Percentiles rank a stretch among this genome's conserved stretches.
Conservation (phyloP, 768 basidiomycete species). For the Leccinum subgranulosum region DNA sequence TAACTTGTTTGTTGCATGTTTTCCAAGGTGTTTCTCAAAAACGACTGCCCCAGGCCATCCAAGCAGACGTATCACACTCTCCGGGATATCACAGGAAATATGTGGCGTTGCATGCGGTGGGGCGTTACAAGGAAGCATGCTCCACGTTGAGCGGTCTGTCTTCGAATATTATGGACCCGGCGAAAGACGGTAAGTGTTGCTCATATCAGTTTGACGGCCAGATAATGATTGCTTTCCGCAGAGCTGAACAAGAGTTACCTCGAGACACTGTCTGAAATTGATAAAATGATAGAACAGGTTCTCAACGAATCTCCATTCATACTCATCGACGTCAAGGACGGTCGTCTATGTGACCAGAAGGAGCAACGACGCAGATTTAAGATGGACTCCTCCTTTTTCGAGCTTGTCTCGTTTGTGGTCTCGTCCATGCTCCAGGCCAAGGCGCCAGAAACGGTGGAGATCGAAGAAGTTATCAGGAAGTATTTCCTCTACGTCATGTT, state of each 20-base stretch:
- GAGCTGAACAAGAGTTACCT: background rate
- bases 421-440: background rate
- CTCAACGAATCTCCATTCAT: constrained; percentile 5
- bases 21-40: background rate
- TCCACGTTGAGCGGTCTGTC: background rate
- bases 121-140: background rate
- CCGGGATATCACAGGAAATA: constrained; percentile 2
- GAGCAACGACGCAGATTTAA: background rate
- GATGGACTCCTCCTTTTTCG: background rate
- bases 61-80: background rate
- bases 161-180: background rate
- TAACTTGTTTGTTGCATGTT: background rate
- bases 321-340: constrained; percentile 8
- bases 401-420: background rate
- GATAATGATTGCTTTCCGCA: background rate
- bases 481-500: background rate
- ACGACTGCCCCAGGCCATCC: constrained; percentile 4
- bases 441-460: background rate
- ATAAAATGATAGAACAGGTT: background rate
- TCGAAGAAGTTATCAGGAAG: background rate
- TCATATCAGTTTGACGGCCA: background rate
- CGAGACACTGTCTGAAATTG: background rate
- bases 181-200: background rate
- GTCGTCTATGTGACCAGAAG: background rate
- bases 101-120: background rate